Conservation (phyloP, 2,329 filamentous ascomycete genomes). For the Aspergillus fijiensis region DNA sequence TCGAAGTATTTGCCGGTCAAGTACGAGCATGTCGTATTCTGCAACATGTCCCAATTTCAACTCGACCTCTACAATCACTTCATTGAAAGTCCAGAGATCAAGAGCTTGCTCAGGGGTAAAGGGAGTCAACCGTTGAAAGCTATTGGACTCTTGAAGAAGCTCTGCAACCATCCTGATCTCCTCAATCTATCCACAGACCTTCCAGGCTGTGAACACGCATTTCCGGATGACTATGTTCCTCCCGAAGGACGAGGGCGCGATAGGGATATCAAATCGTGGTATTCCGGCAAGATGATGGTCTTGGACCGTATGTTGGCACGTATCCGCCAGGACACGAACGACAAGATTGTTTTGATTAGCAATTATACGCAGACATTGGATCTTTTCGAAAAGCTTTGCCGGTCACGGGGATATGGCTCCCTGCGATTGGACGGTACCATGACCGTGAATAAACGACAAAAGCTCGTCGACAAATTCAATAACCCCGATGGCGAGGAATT, state of each 20-base stretch:
- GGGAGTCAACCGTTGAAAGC: slow-evolving; percentile 95
- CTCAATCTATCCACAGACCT: slow-evolving; percentile 80
- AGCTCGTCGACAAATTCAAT: slow-evolving; percentile 97
- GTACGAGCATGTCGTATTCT: slow-evolving; percentile 99
- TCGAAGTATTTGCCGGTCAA: slow-evolving; percentile 98
- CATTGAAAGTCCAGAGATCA: slow-evolving; percentile 91
- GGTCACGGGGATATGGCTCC: slow-evolving; percentile 77
- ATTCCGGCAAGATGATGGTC: slow-evolving; percentile 97
- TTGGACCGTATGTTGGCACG: slow-evolving; percentile 96
- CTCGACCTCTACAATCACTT: slow-evolving; percentile 94
- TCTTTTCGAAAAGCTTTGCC: slow-evolving; percentile 87
- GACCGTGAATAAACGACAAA: slow-evolving; percentile 96
- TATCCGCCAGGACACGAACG: slow-evolving; percentile 92
- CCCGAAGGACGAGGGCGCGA: slow-evolving; percentile 86
- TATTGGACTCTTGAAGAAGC: slow-evolving; percentile 94
- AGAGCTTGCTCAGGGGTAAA: slow-evolving; percentile 85
- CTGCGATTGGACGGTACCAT: slow-evolving; percentile 93
- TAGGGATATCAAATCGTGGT: slow-evolving; percentile 90
- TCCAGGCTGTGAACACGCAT: slow-evolving; percentile 78
- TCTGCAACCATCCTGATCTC: slow-evolving; percentile 96
- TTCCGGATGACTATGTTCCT: slow-evolving; percentile 82
- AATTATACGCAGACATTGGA: slow-evolving; percentile 98
- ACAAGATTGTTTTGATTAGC: slow-evolving; percentile 98
- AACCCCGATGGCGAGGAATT: slow-evolving; percentile 87
- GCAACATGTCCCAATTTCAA: slow-evolving; percentile 90